Base-by-base conservation (phyloP, 371 early-diverging fungal genomes). In the Rhizopus arrhizus region DNA sequence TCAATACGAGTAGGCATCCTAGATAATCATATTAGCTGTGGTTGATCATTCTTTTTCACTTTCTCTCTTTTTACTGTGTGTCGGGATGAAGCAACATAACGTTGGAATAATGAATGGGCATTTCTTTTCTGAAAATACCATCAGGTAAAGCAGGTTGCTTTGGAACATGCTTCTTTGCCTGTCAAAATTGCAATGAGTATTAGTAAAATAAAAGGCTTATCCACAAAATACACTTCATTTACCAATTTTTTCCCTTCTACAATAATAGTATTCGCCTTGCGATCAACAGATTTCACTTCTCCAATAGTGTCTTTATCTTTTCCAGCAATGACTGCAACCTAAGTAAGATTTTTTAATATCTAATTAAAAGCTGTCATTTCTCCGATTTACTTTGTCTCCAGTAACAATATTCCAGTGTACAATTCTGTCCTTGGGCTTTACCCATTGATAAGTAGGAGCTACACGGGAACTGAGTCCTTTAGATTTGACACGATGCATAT, bases 311-410 rank as follows among this genome's bases (percentile, higher is more conserved):
- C 81, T 58, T 80, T 80, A 50, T 80, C 81, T 50, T 72, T 75
- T 35, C 81, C 81, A 28, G 81, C 81, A 69, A 80, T 77, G 55
- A 80, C 69, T 28, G 74, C 81, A 47, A 80, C 81, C 80, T 79
- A 35, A 32, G 31, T 3, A 4, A 55, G 5, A 29, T 55, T 33
- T n/a, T 55, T 33, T n/a, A 51, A 34, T 22, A 22, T 22, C 22
- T 22, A 22, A 22, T 22, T 22, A 22, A 22, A 22, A 22, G 40
- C 40, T 40, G 10, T 40, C 12, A 10, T 40, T 40, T 40, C 40
- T 40, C 12, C 40, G 16, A 10, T 48, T 10, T 60, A 79, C 80
- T 69, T 77, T 75, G 58, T 80, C 81, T 36, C 81, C 81, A 36
- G 65, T 72, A 52, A 80, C 69, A 69, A 80, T 72, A 50, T 72